A percentile compares a stretch with the other conserved stretches of the same genome.
phyloP scores from a whole-genome alignment of 2,329 filamentous ascomycete genomes.

The Colletotrichum lini region DNA sequence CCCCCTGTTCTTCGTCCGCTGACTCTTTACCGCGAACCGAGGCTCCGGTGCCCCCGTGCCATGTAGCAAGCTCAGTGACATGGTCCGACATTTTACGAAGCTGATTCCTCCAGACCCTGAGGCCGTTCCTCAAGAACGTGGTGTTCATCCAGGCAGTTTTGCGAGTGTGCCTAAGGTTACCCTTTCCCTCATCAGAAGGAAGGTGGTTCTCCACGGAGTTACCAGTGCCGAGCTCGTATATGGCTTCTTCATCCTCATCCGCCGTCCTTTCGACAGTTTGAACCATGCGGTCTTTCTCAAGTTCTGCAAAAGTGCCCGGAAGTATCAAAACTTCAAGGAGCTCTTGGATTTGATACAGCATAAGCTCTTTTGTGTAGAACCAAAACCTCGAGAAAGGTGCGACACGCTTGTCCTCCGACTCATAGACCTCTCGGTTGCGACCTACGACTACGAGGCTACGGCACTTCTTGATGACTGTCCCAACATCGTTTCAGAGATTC shows the following conservation, averaged over 20 bases:
- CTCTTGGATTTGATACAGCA: neutral
- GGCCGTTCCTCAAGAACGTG: constrained; percentile 45
- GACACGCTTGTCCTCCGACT: no score
- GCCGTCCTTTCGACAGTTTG: constrained; percentile 20
- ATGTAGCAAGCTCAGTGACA: constrained; percentile 31
- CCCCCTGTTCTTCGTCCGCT: neutral
- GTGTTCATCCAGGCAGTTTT: constrained; percentile 46
- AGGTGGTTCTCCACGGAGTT: neutral
- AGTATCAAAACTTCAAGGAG: constrained; percentile 42
- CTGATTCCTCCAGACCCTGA: constrained; percentile 47
- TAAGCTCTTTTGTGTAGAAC: no score
- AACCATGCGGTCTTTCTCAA: constrained; percentile 48
- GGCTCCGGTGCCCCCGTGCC: neutral
- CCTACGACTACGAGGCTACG: no score
- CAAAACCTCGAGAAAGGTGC: no score
- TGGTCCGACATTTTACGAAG: constrained; percentile 44
- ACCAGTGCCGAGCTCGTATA: constrained; percentile 43
- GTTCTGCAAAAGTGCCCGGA: constrained; percentile 50
- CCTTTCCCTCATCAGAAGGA: neutral
- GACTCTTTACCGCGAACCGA: neutral
- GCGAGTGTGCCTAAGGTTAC: constrained; percentile 27
- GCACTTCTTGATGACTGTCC: no score
- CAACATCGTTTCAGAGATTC: no score
- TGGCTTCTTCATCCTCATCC: constrained; percentile 45
- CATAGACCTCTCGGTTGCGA: no score